Evolutionary conservation across 2,329 filamentous ascomycete species (phyloP).

Genomic region (Xylaria multiplex): DNA sequence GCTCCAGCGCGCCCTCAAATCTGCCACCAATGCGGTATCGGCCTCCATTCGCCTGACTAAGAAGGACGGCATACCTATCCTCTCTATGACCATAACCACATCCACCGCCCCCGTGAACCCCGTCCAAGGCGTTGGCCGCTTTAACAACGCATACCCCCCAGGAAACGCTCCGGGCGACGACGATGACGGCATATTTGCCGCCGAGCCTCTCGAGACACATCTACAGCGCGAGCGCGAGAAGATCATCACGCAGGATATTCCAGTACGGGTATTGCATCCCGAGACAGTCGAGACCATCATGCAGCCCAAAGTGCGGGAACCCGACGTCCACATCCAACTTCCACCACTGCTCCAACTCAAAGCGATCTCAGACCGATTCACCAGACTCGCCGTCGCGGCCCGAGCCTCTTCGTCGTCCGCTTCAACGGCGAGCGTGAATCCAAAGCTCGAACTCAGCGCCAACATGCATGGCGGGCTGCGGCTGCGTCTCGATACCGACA

Average conservation of each 20-base stretch:
- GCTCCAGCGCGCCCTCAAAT: constrained; percentile 90
- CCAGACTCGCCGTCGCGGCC: constrained; percentile 75
- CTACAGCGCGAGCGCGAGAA: constrained; percentile 82
- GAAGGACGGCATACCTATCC: constrained; percentile 84
- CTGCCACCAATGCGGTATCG: constrained; percentile 81
- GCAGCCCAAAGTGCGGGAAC: constrained; percentile 88
- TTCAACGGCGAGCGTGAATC: constrained; percentile 52
- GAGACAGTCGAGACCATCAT: constrained; percentile 90
- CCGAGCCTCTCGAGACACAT: constrained; percentile 64
- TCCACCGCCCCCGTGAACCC: constrained; percentile 68
- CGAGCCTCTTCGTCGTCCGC: constrained; percentile 38
- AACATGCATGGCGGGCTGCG: constrained; percentile 93
- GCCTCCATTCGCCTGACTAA: constrained; percentile 92
- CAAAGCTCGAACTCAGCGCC: constrained; percentile 85
- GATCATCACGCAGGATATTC: constrained; percentile 93
- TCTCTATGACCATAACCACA: constrained; percentile 90
- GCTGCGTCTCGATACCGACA: constrained; percentile 83
- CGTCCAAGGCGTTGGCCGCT: constrained; percentile 49
- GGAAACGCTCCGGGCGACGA: constrained; percentile 50
- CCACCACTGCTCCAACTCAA: constrained; percentile 90
- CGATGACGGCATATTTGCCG: constrained; percentile 59
- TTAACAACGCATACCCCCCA: constrained; percentile 45
- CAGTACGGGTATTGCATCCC: constrained; percentile 87
- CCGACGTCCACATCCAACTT: constrained; percentile 92
- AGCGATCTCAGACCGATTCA: constrained; percentile 94